phyloP scores from a whole-genome alignment of 352 stramenopile species.

The Globisporangium spiculum region DNA sequence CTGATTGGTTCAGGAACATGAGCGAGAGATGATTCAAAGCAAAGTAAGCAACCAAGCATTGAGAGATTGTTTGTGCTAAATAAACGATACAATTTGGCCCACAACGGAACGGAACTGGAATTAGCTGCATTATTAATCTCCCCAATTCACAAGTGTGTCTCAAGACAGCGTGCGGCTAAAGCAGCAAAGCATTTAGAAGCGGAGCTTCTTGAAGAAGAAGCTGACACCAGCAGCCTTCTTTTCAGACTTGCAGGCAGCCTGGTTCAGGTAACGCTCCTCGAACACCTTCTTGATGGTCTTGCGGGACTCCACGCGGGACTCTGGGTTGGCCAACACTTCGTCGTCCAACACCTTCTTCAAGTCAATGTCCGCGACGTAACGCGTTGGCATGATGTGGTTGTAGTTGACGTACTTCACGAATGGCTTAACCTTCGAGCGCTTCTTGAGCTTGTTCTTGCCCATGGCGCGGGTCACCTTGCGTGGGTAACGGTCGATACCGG shows the following conservation, averaged over 20 bases:
- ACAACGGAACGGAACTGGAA: constrained; percentile 63
- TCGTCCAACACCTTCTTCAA: constrained; percentile 98
- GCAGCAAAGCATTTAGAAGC: constrained; percentile 92
- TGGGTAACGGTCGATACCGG: constrained; percentile 94
- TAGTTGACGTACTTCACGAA: constrained; percentile 99
- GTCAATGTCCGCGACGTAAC: constrained; percentile 99
- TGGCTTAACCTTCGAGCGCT: constrained; percentile 97
- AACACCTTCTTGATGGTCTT: constrained; percentile 99
- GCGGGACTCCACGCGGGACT: constrained; percentile 89
- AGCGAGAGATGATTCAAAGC: constrained; percentile 14
- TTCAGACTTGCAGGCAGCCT: constrained; percentile 95
- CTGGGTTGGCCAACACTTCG: constrained; percentile 80
- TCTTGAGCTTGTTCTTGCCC: constrained; percentile 96
- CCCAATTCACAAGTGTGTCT: constrained; percentile 40
- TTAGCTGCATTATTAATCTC: constrained; percentile 56
- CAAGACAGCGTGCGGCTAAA: constrained; percentile 30
- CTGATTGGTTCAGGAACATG: background rate
- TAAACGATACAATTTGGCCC: constrained; percentile 22
- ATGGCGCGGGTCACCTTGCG: constrained; percentile 98
- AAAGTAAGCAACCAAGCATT: background rate
- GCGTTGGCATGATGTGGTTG: constrained; percentile 99
- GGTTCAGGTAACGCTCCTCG: constrained; percentile 97
- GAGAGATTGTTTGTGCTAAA: background rate
- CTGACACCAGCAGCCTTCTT: constrained; percentile 97
- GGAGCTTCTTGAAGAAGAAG: constrained; percentile 99